Evolutionary conservation across 2,329 filamentous ascomycete species (phyloP).

Genomic region (Colletotrichum graminicola): DNA sequence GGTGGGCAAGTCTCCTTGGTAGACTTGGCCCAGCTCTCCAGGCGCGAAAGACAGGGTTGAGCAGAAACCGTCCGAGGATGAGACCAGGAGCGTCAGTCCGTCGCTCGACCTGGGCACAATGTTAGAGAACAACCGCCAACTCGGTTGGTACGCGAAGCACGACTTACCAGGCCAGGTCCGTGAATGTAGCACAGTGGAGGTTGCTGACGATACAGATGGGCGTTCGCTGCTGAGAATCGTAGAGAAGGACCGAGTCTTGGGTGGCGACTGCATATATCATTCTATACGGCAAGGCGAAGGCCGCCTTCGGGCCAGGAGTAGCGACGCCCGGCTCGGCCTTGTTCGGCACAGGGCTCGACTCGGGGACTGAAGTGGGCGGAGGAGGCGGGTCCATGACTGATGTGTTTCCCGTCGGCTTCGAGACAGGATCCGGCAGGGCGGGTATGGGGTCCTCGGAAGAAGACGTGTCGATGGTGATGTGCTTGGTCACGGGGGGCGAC

Average conservation of each 20-base stretch:
- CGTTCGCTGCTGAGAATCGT: conserved; percentile 96
- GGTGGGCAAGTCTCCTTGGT: conserved; percentile 75
- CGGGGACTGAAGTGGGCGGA: conserved; percentile 64
- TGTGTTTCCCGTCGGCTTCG: conserved; percentile 67
- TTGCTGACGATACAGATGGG: conserved; percentile 97
- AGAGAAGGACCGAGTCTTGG: conserved; percentile 93
- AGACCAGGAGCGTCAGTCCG: conserved; percentile 79
- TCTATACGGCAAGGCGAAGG: conserved; percentile 89
- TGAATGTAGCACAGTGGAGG: conserved; percentile 96
- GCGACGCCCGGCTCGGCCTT: conserved; percentile 60
- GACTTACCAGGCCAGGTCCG: conserved; percentile 90
- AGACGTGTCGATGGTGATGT: conserved; percentile 95
- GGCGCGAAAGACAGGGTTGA: conserved; percentile 87
- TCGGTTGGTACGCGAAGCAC: background rate
- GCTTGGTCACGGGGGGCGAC: conserved; percentile 76
- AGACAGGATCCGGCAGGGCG: conserved; percentile 84
- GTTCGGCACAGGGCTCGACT: conserved; percentile 52
- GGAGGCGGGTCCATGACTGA: conserved; percentile 88
- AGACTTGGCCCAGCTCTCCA: conserved; percentile 86
- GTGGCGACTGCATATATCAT: conserved; percentile 98
- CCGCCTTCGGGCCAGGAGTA: conserved; percentile 72
- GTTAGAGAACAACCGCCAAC: conserved; percentile 7
- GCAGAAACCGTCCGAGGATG: conserved; percentile 98
- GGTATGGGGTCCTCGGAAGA: conserved; percentile 87
- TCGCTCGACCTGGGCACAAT: conserved; percentile 59